These are phyloP conservation scores for Phellinidium pouzarii DNA, from an alignment of 1,284 basidiomycete species.

Conservation along the genomic window DNA sequence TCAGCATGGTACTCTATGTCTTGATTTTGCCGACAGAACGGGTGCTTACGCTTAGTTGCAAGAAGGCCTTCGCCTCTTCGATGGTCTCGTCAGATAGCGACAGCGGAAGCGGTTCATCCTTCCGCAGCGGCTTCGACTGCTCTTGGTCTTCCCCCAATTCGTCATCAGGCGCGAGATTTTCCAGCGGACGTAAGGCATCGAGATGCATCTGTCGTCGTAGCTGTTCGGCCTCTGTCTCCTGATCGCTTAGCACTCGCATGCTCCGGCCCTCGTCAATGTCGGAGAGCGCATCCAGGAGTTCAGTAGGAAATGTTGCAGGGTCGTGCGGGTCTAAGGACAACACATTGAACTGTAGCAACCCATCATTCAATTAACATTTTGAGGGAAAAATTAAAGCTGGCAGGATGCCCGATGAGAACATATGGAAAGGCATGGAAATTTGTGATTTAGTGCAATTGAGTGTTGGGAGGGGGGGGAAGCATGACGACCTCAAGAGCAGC, in stretches of 20 bases:
- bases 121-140: conserved; percentile 25
- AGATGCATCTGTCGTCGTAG: conserved; percentile 61
- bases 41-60: conserved; percentile 54
- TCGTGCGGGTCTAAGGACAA: conserved; percentile 67
- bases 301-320: conserved; percentile 56
- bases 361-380: neutral
- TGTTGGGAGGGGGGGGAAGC: neutral
- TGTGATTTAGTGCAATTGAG: neutral
- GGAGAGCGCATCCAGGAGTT: conserved; percentile 51
- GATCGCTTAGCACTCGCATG: conserved; percentile 21
- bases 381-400: neutral
- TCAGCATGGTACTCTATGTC: too few relatives aligned
- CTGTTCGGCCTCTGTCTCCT: conserved; percentile 37
- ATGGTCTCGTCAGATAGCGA: conserved; percentile 41
- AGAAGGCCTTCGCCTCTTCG: conserved; percentile 60
- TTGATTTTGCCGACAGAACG: neutral
- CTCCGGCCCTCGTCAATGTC: conserved; percentile 30
- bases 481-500: neutral
- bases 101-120: conserved; percentile 28
- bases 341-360: conserved; percentile 58
- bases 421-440: neutral
- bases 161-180: conserved; percentile 23
- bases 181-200: conserved; percentile 54
- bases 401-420: neutral
- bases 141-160: conserved; percentile 27